Evolutionary conservation across 768 basidiomycete species (phyloP), one percentile per base, ranked within the genome.

Genomic region (Clitopilus passeckerianus): DNA sequence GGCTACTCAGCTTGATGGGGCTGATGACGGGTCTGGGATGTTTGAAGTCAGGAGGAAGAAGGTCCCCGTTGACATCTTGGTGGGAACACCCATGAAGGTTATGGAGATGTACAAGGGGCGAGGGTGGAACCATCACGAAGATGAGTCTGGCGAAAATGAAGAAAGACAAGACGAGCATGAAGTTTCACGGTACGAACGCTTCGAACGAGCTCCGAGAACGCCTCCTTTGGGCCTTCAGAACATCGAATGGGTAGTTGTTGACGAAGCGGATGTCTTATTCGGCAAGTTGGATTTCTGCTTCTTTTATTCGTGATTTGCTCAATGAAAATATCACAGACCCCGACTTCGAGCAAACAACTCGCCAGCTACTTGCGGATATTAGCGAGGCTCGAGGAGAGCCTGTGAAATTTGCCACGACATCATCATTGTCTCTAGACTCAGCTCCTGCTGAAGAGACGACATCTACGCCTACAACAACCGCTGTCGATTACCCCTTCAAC

Each of bases 221-320:
- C 79, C 84, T 5, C 79, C 86, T 66, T 80, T 91, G 73, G 80
- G 85, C 1, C 72, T 93, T 22, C 80, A 79, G 56, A 80, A 84
- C 54, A 75, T 95, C 1, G 92, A 96, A 66, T 96, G 93, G 93
- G 87, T 96, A 6, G 78, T 95, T 2, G 76, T 96, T 1, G 95
- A 97, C 61, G 94, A 97, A 68, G 94, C 95, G 0, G 95, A 96
- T 68, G 85, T 97, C 54, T 75, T 95, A 12, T 88, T 96, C 57
- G 92, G 94, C 91, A 63, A 54, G 82, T 71, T 46, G n/a, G 5
- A 56, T 53, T 14, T 54, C 34, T 20, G 14, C 33, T 41, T 35
- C 41, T 41, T 2, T 53, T 9, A 20, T 41, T 18, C 5, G 33
- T 43, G n/a, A 15, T 52, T 33, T 41, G 24, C 46, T 16, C 34